Percentiles rank a stretch among this genome's conserved stretches.
Conservation (phyloP, 1,284 basidiomycete genomes). For the Ceratobasidium sp. region DNA sequence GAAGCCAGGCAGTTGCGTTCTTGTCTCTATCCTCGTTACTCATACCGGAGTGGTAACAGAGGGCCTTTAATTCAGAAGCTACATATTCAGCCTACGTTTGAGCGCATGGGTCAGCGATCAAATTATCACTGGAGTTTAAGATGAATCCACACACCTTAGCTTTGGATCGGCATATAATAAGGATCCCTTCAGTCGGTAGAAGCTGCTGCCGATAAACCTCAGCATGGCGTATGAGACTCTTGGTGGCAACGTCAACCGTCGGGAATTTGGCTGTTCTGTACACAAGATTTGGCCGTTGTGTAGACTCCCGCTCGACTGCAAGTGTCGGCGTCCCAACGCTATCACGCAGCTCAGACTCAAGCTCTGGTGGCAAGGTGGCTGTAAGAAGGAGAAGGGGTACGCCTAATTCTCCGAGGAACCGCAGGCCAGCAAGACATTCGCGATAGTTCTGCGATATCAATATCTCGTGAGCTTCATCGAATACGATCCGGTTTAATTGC, state of each 20-base stretch:
- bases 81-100: neutral
- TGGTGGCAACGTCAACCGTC: neutral
- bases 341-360: neutral
- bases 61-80: neutral
- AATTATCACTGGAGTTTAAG: neutral
- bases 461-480: slow-evolving; percentile 4
- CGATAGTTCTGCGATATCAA: neutral
- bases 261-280: neutral
- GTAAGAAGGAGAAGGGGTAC: neutral
- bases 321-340: neutral
- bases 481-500: neutral
- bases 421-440: neutral
- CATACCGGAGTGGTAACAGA: neutral
- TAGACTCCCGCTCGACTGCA: neutral
- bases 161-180: neutral
- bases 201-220: neutral
- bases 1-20: neutral
- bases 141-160: neutral
- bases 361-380: neutral
- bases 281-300: slow-evolving; percentile 5
- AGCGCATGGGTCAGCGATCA: neutral
- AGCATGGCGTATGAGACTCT: neutral
- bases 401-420: neutral
- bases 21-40: neutral
- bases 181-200: neutral